Evolutionary conservation across 192 early-diverging fungal genomes (phyloP), one percentile per base, ranked within the genome.

Genomic region (Globomyces pollinis-pini): DNA sequence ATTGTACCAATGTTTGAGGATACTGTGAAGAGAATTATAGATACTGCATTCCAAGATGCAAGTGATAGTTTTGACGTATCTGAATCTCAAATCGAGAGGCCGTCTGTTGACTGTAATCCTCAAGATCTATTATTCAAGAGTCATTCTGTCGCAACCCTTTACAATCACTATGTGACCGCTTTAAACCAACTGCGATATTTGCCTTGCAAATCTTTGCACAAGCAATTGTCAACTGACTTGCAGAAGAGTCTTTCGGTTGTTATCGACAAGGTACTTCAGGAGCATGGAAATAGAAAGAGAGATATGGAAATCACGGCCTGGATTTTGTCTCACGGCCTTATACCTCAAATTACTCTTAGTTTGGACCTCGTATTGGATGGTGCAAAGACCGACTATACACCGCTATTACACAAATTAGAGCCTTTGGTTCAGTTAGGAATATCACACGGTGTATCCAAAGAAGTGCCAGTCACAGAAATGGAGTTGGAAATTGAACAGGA

Each of bases 1-100:
- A 71, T 86, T 31, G 76, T 74, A 12, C 57, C 62, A 2, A 51
- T 74, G 26, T 89, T 89, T 60, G 84, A 89, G 38, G 65, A 77
- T 21, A 77, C 83, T 1, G 68, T 87, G 34, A 64, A 75, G 24
- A 60, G 68, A 13, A 68, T 88, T 26, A 72, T 88, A 1, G 23
- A 12, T 34, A 23, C 21, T 26, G 23, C 24, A 23, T 11, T 55
- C 2, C 38, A 35, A 18, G 35, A 55, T 11, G 29, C 29, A 18
- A 23, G 13, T 9, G 29, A 35, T 33, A 33, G 20, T 9, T 55
- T 38, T 26, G 29, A 41, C n/a, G 29, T 55, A 7, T 12, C 28
- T 15, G 38, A 35, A 34, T 24, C 13, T 5, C 5, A 24, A n/a
- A 35, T 55, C n/a, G 53, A 55, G 33, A 16, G 53, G n/a, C 53